phyloP scores from a whole-genome alignment of 192 early-diverging fungal species.

The Jimgerdemannia lactiflua region DNA sequence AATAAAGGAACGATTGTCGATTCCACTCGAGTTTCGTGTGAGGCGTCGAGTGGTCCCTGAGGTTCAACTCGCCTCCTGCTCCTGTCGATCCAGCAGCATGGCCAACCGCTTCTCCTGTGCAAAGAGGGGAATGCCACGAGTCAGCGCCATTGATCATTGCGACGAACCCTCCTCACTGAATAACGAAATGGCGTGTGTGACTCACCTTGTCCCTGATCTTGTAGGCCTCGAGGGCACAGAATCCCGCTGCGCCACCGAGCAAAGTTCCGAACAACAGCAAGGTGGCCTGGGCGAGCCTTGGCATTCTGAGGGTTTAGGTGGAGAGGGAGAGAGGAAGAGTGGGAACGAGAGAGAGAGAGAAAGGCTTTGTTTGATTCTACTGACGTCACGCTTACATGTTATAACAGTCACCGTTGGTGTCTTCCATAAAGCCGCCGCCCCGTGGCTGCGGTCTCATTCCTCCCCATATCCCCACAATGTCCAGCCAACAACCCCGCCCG shows the following conservation, averaged over 20 bases:
- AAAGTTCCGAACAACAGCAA: slow-evolving; percentile 31
- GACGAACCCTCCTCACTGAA: too few species aligned
- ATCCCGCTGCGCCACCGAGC: slow-evolving; percentile 33
- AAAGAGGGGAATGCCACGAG: too few species aligned
- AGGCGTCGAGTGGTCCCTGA: too few species aligned
- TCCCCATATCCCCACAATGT: not conserved
- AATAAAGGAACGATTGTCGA: too few species aligned
- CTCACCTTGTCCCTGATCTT: slow-evolving; percentile 34
- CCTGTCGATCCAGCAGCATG: not conserved
- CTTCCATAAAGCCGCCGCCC: too few species aligned
- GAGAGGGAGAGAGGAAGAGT: too few species aligned
- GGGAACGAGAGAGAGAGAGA: too few species aligned
- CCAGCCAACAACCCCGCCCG: not conserved
- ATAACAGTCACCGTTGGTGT: too few species aligned
- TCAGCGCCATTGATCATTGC: too few species aligned
- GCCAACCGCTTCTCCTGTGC: not conserved
- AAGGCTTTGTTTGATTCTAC: too few species aligned
- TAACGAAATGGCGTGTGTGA: not conserved
- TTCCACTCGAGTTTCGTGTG: too few species aligned
- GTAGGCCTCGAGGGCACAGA: slow-evolving; percentile 32
- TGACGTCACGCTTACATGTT: too few species aligned
- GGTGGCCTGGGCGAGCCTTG: slow-evolving; percentile 19
- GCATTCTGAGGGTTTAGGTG: slow-evolving; percentile 10
- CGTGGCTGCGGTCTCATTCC: not conserved
- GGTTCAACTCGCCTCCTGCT: not conserved